These are phyloP conservation scores for Glycine soja DNA, from an alignment of 306 rosid species.

Conservation along the genomic window DNA sequence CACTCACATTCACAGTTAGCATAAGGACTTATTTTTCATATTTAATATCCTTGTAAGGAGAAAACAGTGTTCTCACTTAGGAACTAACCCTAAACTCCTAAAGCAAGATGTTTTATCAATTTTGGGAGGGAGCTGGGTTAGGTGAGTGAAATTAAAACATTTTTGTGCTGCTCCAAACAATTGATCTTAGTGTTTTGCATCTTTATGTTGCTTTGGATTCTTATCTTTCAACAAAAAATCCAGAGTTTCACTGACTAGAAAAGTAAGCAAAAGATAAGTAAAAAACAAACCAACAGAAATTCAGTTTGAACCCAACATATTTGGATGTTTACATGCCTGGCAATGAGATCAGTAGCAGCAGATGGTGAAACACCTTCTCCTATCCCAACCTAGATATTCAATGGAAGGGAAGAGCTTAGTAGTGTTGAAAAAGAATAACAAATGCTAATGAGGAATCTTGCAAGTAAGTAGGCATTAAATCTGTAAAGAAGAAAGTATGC, in stretches of 20 bases:
- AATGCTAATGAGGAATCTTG: constrained; percentile 38
- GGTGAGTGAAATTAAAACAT: constrained; percentile 23
- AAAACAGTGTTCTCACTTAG: constrained; percentile 31
- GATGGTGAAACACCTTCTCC: constrained; percentile 99
- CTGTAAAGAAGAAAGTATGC: constrained; percentile 10
- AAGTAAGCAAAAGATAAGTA: constrained; percentile 14
- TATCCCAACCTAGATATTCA: constrained; percentile 82
- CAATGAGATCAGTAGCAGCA: constrained; percentile 97
- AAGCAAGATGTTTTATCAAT: constrained; percentile 25
- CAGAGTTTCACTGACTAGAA: constrained; percentile 13
- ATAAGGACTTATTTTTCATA: constrained; percentile 14
- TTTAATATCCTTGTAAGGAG: constrained; percentile 6
- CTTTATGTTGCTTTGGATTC: constrained; percentile 29
- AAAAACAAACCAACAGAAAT: constrained; percentile 27
- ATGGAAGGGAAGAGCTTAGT: constrained; percentile 44
- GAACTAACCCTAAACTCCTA: background rate
- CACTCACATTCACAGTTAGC: constrained; percentile 15
- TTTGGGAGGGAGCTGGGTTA: constrained; percentile 16
- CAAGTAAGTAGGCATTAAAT: constrained; percentile 3
- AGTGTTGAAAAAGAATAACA: constrained; percentile 22
- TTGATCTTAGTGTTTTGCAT: constrained; percentile 24
- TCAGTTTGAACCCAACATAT: constrained; percentile 35
- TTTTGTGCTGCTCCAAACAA: constrained; percentile 27
- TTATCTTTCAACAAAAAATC: background rate
- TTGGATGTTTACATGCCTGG: constrained; percentile 81